Base-by-base conservation (phyloP, 2,329 filamentous ascomycete genomes). In the Phoma sp. region DNA sequence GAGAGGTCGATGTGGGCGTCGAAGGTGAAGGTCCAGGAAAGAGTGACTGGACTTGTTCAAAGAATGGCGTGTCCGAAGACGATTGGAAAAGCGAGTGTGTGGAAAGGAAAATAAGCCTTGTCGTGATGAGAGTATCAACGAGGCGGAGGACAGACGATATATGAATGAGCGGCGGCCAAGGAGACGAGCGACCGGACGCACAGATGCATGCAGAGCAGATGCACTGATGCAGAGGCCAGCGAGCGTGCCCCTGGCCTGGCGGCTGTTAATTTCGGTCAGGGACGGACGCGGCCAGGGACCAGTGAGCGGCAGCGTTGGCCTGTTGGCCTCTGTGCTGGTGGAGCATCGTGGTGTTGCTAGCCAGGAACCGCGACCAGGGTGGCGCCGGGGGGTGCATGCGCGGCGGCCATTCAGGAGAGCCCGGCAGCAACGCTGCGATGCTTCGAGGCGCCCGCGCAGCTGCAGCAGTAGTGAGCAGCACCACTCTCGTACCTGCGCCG, bases 21-120 rank as follows among this genome's bases (percentile, higher is more conserved):
- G 65, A 64, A 72, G 65, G 52, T 65, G 60, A 53, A 62, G 53
- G 62, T 62, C 67, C 68, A 68, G 69, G 68, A 75, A 74, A 58
- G 73, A 75, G 67, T 73, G 73, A 74, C 71, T 74, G 67, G 66
- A 66, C 41, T 65, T 56, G 63, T 63, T 67, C 55, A 68, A 74
- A 70, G 71, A 75, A 62, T 62, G 73, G 61, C 63, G 56, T 43
- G 67, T 72, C 69, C 69, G 67, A 69, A 61, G 60, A 70, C 63
- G 61, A 68, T 61, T 58, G 40, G 40, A 24, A 65, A 68, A 74
- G 69, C 66, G 72, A 74, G 62, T 68, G 71, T 73, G 56, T 43
- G 57, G 60, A 65, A 73, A 67, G 58, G 68, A 70, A 70, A 52
- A 58, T 59, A 61, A 68, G 68, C 68, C 69, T 73, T 73, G 70